Evolutionary conservation across 768 basidiomycete genomes (phyloP), one percentile per base, ranked within the genome.

Genomic region (Mycena sanguinolenta): DNA sequence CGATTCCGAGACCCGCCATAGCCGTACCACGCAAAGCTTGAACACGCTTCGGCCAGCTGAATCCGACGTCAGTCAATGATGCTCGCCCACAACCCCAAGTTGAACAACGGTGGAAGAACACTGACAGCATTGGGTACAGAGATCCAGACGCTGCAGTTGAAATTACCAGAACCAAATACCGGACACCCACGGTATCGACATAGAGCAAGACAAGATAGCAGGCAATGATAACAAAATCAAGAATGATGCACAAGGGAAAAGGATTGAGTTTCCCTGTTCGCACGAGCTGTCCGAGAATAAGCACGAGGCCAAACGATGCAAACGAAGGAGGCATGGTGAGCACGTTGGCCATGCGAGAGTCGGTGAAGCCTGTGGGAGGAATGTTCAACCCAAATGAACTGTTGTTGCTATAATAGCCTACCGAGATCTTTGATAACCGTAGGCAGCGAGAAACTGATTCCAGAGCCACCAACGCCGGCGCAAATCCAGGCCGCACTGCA

Each of bases 291-390:
- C 61, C 67, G 25, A 69, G 67, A 0, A 63, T 50, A 2, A 69
- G 67, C 1, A 76, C 63, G 46, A 76, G 58, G 27, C 71, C 38
- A 42, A 76, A 76, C 30, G 74, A 49, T 10, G 70, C 60, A 27
- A 76, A 65, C 4, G 74, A 76, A 19, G 75, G 75, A 10, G 75
- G 75, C 75, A 76, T 76, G 5, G 75, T 67, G 23, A 75, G 72
- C 12, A 76, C 75, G 59, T 76, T 76, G 72, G 69, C 68, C 67
- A 76, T 61, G 21, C 72, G 72, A 1, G 75, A 73, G 55, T 69
- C 69, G 42, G 74, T 73, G 58, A 75, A 76, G 12, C 75, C 75
- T 76, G 50, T 10, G 10, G 28, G 32, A 34, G 32, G 32, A 34
- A 34, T 34, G 32, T 4, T 34, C 32, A 46, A 52, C 13, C 62